These are phyloP conservation scores for Solanum lignicaule DNA, from an alignment of 257 asterid species.

Conservation along the genomic window DNA sequence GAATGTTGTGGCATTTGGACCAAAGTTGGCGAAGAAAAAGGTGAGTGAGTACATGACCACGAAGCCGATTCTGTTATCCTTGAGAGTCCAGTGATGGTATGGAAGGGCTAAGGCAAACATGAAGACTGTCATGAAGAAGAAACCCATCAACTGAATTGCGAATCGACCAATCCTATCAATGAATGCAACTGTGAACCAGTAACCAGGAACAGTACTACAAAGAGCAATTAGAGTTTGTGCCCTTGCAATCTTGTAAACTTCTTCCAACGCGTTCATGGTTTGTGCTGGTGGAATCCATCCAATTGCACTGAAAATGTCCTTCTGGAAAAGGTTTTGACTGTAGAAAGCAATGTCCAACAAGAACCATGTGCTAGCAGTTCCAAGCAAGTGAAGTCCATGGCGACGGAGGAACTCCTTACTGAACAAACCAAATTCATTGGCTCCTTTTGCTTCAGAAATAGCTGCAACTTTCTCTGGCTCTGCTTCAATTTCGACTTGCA, in stretches of 20 bases:
- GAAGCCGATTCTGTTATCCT: constrained; percentile 23
- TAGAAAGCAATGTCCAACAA: constrained; percentile 31
- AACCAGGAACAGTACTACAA: constrained; percentile 39
- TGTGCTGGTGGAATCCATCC: constrained; percentile 29
- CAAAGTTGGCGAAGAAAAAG: constrained; percentile 36
- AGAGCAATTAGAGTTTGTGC: constrained; percentile 43
- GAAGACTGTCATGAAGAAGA: constrained; percentile 43
- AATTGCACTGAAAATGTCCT: constrained; percentile 22
- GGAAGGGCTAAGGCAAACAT: constrained; percentile 44
- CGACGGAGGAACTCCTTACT: constrained; percentile 20
- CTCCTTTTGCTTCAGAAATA: background rate
- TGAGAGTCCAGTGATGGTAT: constrained; percentile 25
- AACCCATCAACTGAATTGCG: constrained; percentile 33
- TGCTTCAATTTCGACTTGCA: constrained; percentile 26
- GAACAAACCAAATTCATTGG: constrained; percentile 14
- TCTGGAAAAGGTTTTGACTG: constrained; percentile 37
- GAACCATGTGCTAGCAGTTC: constrained; percentile 33
- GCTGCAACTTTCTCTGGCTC: constrained; percentile 15
- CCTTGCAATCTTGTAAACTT: constrained; percentile 18
- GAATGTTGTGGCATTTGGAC: constrained; percentile 38
- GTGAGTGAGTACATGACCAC: constrained; percentile 28
- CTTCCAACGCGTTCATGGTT: constrained; percentile 27
- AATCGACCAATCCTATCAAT: constrained; percentile 33
- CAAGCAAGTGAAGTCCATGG: constrained; percentile 31
- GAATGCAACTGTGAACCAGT: constrained; percentile 37